Evolutionary conservation across 1,139 yeast genomes (phyloP).

Genomic region (Yamadazyma blattariae): DNA sequence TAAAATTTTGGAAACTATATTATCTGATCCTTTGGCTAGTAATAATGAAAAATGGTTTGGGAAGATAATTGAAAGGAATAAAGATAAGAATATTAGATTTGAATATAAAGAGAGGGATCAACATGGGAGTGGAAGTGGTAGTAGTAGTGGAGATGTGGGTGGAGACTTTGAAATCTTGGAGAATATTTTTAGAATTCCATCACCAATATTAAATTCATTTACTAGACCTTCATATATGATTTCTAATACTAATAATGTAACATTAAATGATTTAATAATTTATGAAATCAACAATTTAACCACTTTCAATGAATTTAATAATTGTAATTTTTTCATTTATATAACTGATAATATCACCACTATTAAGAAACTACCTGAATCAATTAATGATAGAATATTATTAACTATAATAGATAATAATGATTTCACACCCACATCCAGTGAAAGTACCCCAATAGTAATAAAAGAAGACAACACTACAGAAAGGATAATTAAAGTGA

Average conservation of each 20-base stretch:
- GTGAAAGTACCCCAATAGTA: slow-evolving; percentile 29
- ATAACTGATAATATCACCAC: slow-evolving; percentile 27
- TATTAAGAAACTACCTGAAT: slow-evolving; percentile 16
- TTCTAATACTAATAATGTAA: slow-evolving; percentile 17
- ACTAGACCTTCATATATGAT: slow-evolving; percentile 25
- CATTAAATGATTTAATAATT: slow-evolving; percentile 19
- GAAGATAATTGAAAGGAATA: slow-evolving; percentile 20
- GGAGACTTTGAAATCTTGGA: slow-evolving; percentile 5
- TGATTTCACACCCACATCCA: slow-evolving; percentile 37
- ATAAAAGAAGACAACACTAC: slow-evolving; percentile 15
- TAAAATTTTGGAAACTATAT: slow-evolving; percentile 30
- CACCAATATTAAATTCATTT: slow-evolving; percentile 34
- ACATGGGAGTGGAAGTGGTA: no score
- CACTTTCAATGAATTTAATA: slow-evolving; percentile 11
- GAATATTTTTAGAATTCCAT: slow-evolving; percentile 21
- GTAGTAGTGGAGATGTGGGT: neutral
- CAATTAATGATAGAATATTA: slow-evolving; percentile 23
- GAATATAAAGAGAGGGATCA: slow-evolving; percentile 8
- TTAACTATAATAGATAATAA: slow-evolving; percentile 39
- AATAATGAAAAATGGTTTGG: slow-evolving; percentile 32
- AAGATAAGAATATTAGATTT: slow-evolving; percentile 19
- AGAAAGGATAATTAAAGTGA: slow-evolving; percentile 32
- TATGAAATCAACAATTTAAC: slow-evolving; percentile 27
- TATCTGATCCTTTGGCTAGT: slow-evolving; percentile 44
- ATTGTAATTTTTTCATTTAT: slow-evolving; percentile 30